Evolutionary conservation across 257 asterid species (phyloP), one percentile per base, ranked within the genome.

Genomic region (Ocimum tenuiflorum): DNA sequence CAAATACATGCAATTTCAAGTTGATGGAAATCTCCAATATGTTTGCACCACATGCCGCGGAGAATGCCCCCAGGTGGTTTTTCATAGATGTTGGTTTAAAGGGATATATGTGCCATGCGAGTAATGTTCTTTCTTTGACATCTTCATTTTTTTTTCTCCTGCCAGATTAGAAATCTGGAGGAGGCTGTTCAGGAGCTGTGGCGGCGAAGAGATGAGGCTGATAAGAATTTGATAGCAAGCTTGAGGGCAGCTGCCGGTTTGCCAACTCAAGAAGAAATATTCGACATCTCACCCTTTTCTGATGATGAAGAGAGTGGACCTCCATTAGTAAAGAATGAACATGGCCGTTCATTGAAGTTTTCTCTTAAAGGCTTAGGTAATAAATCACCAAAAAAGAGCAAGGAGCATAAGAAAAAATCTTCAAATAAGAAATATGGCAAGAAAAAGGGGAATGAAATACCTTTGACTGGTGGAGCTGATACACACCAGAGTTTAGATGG

Each of bases 131-230:
- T 63, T 45, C 31, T 62, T 27, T 27, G 9, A 42, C 53, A 43
- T 62, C 31, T 11, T 50, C 43, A 36, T 64, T 35, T 51, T 55
- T 63, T 50, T 11, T 19, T 47, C 20, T 54, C 57, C 48, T 69
- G 8, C 68, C 91, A 94, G 99, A 74, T 86, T 67, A 82, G 78
- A 65, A 81, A 77, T 74, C 85, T 75, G 60, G 96, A 94, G 76
- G 95, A 90, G 71, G 95, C 95, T 73, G 96, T 88, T 73, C 88
- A 78, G 82, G 99, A 90, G 89, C 96, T 94, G 55, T 90, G 99
- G 99, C 88, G 69, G 74, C 86, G 96, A 77, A 90, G 85, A 81
- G 95, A 91, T 58, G 91, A 80, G 82, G 86, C 92, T 73, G 99
- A 94, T 65, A 85, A 53, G 81, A 92, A 90, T 71, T 71, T 88